Evolutionary conservation across 1,284 basidiomycete species (phyloP).

Genomic region (Sporisorium iseilematis-ciliati): DNA sequence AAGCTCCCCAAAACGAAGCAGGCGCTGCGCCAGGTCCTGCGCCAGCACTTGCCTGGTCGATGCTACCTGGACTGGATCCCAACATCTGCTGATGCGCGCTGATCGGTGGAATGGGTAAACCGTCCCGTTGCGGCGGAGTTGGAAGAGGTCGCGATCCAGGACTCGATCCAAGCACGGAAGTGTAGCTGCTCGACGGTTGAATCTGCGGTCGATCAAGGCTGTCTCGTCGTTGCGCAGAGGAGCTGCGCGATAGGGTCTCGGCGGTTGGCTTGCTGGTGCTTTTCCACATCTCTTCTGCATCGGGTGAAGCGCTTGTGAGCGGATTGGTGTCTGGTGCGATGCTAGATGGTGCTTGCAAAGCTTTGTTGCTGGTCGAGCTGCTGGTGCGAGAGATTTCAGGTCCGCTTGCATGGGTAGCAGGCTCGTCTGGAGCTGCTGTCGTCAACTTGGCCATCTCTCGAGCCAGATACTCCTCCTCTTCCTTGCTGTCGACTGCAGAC

Average conservation of each 20-base stretch:
- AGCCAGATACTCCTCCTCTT: constrained; percentile 58
- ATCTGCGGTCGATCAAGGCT: constrained; percentile 17
- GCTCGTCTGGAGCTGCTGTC: constrained; percentile 15
- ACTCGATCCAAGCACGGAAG: constrained; percentile 18
- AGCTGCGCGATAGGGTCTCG: constrained; percentile 23
- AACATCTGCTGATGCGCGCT: constrained; percentile 31
- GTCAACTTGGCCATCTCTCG: constrained; percentile 62
- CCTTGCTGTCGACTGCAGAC: constrained; percentile 29
- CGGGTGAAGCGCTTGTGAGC: constrained; percentile 23
- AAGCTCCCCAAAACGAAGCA: constrained; percentile 38
- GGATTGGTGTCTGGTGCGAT: not conserved
- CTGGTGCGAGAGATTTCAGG: constrained; percentile 9
- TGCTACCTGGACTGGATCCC: constrained; percentile 52
- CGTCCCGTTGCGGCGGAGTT: constrained; percentile 46
- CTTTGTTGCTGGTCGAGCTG: constrained; percentile 17
- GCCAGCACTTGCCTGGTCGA: constrained; percentile 7
- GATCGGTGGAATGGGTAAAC: constrained; percentile 38
- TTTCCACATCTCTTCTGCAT: constrained; percentile 40
- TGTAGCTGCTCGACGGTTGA: constrained; percentile 25
- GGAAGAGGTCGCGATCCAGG: constrained; percentile 46
- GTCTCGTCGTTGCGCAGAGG: constrained; percentile 21
- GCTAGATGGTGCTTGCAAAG: not conserved
- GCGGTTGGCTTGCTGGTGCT: constrained; percentile 10
- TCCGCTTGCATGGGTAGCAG: not conserved
- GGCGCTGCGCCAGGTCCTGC: constrained; percentile 40